A percentile compares a stretch with the other conserved stretches of the same genome.
Evolutionary conservation across 352 stramenopile genomes (phyloP).

Genomic region (Globisporangium megalacanthum): DNA sequence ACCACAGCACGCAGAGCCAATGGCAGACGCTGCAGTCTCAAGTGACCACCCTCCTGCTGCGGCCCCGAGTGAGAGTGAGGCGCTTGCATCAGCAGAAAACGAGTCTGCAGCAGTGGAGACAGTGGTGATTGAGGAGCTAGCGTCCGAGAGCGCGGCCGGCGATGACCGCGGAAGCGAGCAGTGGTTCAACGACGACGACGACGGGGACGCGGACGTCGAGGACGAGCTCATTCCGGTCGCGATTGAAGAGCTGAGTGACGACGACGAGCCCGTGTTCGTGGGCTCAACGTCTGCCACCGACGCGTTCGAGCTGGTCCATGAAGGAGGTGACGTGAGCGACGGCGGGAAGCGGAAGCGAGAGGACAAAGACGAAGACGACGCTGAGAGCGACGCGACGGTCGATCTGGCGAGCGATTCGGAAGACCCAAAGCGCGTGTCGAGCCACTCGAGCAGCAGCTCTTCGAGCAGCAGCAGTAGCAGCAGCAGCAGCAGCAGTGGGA

Average conservation of each 20-base stretch:
- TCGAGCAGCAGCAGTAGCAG: constrained; percentile 19
- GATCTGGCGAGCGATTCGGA: constrained; percentile 15
- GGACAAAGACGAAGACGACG: constrained; percentile 2
- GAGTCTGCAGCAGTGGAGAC: too few relatives aligned
- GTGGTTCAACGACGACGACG: constrained; percentile 14
- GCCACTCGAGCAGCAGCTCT: constrained; percentile 15
- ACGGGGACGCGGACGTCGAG: constrained; percentile 5
- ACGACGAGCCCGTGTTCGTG: constrained; percentile 11
- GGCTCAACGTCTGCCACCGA: constrained; percentile 2
- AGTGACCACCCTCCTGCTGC: too few relatives aligned
- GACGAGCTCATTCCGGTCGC: constrained; percentile 8
- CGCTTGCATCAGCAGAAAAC: background rate
- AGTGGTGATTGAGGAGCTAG: background rate
- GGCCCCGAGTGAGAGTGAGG: background rate
- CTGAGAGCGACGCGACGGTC: constrained; percentile 25
- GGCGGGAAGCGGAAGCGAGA: constrained; percentile 11
- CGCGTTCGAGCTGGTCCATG: background rate
- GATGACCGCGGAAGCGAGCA: constrained; percentile 6
- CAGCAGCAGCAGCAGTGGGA: constrained; percentile 13
- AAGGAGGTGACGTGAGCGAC: background rate
- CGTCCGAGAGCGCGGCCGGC: background rate
- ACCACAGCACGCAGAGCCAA: too few relatives aligned
- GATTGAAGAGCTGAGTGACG: constrained; percentile 5
- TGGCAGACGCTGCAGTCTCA: too few relatives aligned
- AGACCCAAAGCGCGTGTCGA: constrained; percentile 10